Base-by-base conservation (phyloP, 805 yeast species). In the Zygosaccharomyces kombuchaensis region DNA sequence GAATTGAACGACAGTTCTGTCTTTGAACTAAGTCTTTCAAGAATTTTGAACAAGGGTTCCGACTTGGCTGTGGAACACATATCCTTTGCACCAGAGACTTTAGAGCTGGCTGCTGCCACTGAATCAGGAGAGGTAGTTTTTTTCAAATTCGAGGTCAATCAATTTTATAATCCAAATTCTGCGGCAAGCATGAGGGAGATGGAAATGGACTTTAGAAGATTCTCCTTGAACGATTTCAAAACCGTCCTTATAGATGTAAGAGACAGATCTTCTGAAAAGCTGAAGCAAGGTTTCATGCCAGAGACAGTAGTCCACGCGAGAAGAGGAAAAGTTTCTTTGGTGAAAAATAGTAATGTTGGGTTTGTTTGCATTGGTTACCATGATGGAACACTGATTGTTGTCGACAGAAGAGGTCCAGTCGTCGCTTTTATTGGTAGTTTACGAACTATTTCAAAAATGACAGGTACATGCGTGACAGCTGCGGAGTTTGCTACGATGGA, bases 401-500 rank as follows among this genome's bases (percentile, higher is more conserved):
- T 89, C 50, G 96, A 89, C 64, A 71, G 84, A 39, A 72, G 96
- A 46, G 84, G 84, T 72, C 88, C 88, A 1, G 87, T 85, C 0
- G 66, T 81, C 8, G 81, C 83, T 31, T 68, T 67, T 47, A 71
- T 75, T 40, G 69, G 67, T 12, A 59, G 58, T 26, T 51, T 68
- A 10, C 48, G 50, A 9, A 52, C 55, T 6, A 43, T 52, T 8
- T 50, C 67, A 4, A 50, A 47, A 9, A 45, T 21, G 8, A 55
- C 55, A 16, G 58, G 62, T 27, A 56, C 65, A n/a, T 58, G 43
- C 39, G 75, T 82, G 2, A 82, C 91, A 0, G 60, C 75, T 2
- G 62, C 85, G 39, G 89, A 87, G 56, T 87, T 89, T 62, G 75
- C 88, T 1, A 82, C 84, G 22, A 76, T 84, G 71, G 77, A 77